These are phyloP conservation scores for Ogataea naganishii DNA, from an alignment of 805 yeast genomes.

Conservation along the genomic window DNA sequence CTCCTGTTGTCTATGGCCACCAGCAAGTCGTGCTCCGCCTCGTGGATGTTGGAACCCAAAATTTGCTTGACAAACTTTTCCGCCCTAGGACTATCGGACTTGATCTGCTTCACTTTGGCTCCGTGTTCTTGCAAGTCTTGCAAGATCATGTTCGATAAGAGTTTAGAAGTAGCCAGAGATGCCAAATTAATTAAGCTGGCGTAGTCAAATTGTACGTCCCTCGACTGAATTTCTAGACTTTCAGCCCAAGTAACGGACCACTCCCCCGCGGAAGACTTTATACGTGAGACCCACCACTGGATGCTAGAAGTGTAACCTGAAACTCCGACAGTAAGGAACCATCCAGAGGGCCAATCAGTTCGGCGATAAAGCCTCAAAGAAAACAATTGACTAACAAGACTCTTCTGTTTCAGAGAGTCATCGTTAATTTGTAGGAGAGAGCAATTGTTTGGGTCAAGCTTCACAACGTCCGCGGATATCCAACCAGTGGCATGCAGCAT, in stretches of 20 bases:
- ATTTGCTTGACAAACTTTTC: constrained; percentile 15
- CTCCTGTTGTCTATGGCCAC: constrained; percentile 27
- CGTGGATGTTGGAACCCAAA: constrained; percentile 15
- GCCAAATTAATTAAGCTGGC: constrained; percentile 30
- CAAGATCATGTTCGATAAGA: constrained; percentile 43
- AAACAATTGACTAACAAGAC: constrained; percentile 13
- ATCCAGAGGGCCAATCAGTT: constrained; percentile 47
- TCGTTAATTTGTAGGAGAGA: constrained; percentile 28
- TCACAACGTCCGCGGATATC: constrained; percentile 50
- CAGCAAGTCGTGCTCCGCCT: constrained; percentile 20
- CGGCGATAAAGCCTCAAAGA: constrained; percentile 31
- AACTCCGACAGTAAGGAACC: constrained; percentile 39
- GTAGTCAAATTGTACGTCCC: constrained; percentile 17
- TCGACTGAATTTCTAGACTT: constrained; percentile 13
- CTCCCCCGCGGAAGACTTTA: constrained; percentile 39
- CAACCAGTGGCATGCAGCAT: constrained; percentile 61
- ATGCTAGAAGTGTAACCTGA: constrained; percentile 27
- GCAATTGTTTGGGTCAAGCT: constrained; percentile 39
- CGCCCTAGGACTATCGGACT: constrained; percentile 10
- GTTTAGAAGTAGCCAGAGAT: constrained; percentile 34
- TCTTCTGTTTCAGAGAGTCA: constrained; percentile 15
- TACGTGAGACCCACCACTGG: constrained; percentile 46
- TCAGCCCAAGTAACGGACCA: constrained; percentile 50
- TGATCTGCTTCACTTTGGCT: constrained; percentile 26
- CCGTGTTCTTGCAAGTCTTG: constrained; percentile 36